A percentile compares a stretch with the other conserved stretches of the same genome.
Evolutionary conservation across 2,329 filamentous ascomycete species (phyloP).

Genomic region (Paecilomyces fulvus): DNA sequence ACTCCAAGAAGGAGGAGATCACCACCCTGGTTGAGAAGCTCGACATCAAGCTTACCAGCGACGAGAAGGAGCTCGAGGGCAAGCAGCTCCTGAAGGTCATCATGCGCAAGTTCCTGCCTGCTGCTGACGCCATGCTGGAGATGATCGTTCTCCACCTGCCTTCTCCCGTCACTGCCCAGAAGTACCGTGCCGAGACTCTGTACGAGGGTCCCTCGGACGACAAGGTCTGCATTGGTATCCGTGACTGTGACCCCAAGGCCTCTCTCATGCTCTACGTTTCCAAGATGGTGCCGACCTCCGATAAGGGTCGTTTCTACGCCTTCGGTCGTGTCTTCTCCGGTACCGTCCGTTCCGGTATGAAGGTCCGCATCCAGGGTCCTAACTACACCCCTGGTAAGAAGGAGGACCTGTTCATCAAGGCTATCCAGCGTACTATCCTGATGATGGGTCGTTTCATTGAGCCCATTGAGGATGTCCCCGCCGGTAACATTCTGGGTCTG

Average conservation of each 20-base stretch:
- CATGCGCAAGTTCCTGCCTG: constrained; percentile 98
- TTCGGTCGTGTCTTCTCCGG: constrained; percentile 99
- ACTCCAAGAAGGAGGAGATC: constrained; percentile 96
- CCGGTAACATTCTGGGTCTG: constrained; percentile 98
- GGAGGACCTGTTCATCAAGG: constrained; percentile 98
- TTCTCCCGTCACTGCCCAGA: constrained; percentile 90
- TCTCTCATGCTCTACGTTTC: constrained; percentile 99
- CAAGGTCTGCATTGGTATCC: constrained; percentile 88
- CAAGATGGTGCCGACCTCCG: constrained; percentile 99
- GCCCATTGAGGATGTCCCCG: constrained; percentile 97
- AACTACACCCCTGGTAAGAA: constrained; percentile 98
- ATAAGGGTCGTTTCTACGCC: constrained; percentile 99
- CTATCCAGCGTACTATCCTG: constrained; percentile 97
- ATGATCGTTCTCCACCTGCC: constrained; percentile 99
- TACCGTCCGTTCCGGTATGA: constrained; percentile 94
- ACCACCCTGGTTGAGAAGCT: constrained; percentile 81
- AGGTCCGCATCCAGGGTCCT: constrained; percentile 99
- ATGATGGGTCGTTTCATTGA: constrained; percentile 99
- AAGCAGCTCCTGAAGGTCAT: constrained; percentile 96
- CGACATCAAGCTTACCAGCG: constrained; percentile 75
- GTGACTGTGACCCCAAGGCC: constrained; percentile 95
- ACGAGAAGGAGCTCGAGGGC: constrained; percentile 91
- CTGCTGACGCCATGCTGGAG: constrained; percentile 94
- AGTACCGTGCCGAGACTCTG: constrained; percentile 95
- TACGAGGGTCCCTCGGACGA: constrained; percentile 97